phyloP scores from a whole-genome alignment of 164 flowering plant species.

The Nymphaea colorata region DNA sequence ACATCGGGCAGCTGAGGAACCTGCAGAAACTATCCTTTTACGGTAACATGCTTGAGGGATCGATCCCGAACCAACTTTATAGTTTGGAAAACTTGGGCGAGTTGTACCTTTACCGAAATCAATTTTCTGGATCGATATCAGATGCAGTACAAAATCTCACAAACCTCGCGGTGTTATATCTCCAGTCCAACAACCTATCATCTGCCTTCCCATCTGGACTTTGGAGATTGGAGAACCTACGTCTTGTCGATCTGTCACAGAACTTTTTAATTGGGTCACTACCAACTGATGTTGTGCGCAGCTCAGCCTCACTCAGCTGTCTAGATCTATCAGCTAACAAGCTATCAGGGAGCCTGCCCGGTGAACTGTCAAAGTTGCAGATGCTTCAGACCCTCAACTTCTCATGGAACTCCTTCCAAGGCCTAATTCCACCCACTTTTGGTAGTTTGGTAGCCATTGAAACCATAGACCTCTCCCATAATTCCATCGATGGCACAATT shows the following conservation, averaged over 20 bases:
- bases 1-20: background rate
- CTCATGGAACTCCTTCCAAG: constrained; percentile 16
- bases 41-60: constrained; percentile 16
- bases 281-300: constrained; percentile 16
- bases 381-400: constrained; percentile 17
- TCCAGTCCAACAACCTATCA: constrained; percentile 13
- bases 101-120: constrained; percentile 16
- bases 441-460: constrained; percentile 14
- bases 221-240: constrained; percentile 12
- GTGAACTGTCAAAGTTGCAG: constrained; percentile 14
- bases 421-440: constrained; percentile 15
- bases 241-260: constrained; percentile 14
- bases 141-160: constrained; percentile 15
- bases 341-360: constrained; percentile 10
- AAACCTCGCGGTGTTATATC: constrained; percentile 10
- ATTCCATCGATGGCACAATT: constrained; percentile 12
- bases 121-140: constrained; percentile 18
- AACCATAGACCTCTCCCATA: constrained; percentile 14
- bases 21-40: constrained; percentile 14
- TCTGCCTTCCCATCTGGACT: constrained; percentile 16
- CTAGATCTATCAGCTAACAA: constrained; percentile 17
- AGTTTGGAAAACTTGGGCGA: constrained; percentile 12
- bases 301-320: constrained; percentile 10
- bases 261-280: constrained; percentile 16
- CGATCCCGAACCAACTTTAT: constrained; percentile 14